Percentiles rank a stretch among this genome's conserved stretches.
These are phyloP conservation scores for Pseudocercospora fuligena DNA, from an alignment of 2,329 filamentous ascomycete genomes.

Conservation along the genomic window DNA sequence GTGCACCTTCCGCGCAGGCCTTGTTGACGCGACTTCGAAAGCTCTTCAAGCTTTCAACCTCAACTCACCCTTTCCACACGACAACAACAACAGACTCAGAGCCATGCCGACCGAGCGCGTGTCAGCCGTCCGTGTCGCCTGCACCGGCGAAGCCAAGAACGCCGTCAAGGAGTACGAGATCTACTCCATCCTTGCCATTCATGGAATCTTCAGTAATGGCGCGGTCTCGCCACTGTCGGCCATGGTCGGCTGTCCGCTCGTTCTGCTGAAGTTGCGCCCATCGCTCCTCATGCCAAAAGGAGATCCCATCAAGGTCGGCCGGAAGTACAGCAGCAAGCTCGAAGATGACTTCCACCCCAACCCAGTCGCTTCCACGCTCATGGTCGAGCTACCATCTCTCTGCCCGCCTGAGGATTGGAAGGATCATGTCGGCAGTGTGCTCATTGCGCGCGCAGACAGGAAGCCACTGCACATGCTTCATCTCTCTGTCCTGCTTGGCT, in stretches of 20 bases:
- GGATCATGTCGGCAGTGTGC: conserved; percentile 5
- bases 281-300: conserved; percentile 1
- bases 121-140: conserved; percentile 6
- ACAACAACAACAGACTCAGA: no score
- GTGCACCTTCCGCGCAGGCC: neutral
- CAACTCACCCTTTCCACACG: no score
- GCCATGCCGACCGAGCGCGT: neutral
- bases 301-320: neutral
- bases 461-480: conserved; percentile 1
- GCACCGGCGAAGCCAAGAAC: neutral
- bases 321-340: neutral
- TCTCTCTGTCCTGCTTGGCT: neutral
- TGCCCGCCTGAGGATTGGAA: neutral
- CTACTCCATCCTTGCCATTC: neutral
- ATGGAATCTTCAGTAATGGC: conserved; percentile 11
- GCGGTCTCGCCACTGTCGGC: neutral
- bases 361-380: neutral
- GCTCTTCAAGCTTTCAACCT: neutral
- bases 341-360: conserved; percentile 3
- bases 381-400: neutral
- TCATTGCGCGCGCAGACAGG: conserved; percentile 10
- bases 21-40: neutral
- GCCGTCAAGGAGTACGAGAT: conserved; percentile 9
- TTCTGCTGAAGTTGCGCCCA: conserved; percentile 8
- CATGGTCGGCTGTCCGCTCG: neutral